Percentiles rank a stretch among this genome's conserved stretches.
These are phyloP conservation scores for Botrytis elliptica DNA, from an alignment of 2,329 filamentous ascomycete species.

Conservation along the genomic window DNA sequence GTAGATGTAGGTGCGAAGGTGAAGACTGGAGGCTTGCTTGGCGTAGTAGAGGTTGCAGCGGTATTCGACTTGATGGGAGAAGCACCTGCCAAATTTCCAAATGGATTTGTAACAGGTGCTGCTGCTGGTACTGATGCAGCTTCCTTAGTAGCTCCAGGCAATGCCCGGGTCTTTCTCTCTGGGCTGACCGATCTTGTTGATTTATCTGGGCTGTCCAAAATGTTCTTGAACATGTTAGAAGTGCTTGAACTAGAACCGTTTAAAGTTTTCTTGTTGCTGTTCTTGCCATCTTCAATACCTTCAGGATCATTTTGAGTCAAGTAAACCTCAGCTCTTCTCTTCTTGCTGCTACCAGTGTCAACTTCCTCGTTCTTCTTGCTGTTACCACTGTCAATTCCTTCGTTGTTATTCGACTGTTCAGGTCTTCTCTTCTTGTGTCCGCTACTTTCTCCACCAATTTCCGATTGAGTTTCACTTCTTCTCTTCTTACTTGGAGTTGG, in stretches of 20 bases:
- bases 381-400: background rate
- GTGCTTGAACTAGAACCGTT: constrained; percentile 36
- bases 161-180: constrained; percentile 28
- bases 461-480: constrained; percentile 35
- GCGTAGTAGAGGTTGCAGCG: constrained; percentile 7
- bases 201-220: constrained; percentile 34
- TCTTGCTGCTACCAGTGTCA: constrained; percentile 21
- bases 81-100: constrained; percentile 31
- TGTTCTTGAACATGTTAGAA: constrained; percentile 37
- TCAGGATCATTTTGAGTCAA: constrained; percentile 35
- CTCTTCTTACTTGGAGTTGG: constrained; percentile 30
- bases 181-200: constrained; percentile 24
- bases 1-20: constrained; percentile 1
- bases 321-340: constrained; percentile 38
- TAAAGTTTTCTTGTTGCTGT: constrained; percentile 27
- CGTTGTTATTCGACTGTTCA: background rate
- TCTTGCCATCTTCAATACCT: constrained; percentile 26
- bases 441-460: background rate
- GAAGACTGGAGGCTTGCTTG: constrained; percentile 7
- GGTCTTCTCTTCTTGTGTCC: constrained; percentile 9
- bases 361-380: background rate
- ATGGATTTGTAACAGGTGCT: constrained; percentile 35
- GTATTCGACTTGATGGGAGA: constrained; percentile 23
- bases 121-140: constrained; percentile 21
- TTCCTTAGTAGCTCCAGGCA: constrained; percentile 17